phyloP scores from a whole-genome alignment of 805 yeast genomes.

The Starmera caribaea region DNA sequence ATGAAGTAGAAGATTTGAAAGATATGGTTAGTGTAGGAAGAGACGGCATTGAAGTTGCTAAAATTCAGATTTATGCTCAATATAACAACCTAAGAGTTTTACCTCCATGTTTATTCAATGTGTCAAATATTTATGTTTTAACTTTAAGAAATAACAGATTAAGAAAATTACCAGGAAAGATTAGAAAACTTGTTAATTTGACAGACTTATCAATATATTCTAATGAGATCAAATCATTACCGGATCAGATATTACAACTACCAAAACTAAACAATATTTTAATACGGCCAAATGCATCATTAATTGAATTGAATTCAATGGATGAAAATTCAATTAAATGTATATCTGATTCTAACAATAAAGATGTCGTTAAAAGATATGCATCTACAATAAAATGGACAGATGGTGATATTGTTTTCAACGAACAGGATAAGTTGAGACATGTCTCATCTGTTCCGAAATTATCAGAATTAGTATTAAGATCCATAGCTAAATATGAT shows the following conservation, averaged over 20 bases:
- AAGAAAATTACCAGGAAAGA: slow-evolving; percentile 37
- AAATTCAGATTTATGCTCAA: slow-evolving; percentile 38
- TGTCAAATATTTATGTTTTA: slow-evolving; percentile 39
- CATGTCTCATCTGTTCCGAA: slow-evolving; percentile 29
- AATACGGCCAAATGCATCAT: slow-evolving; percentile 45
- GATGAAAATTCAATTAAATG: slow-evolving; percentile 8
- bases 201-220: slow-evolving; percentile 43
- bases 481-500: slow-evolving; percentile 39
- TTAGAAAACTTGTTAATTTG: slow-evolving; percentile 29
- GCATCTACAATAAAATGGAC: slow-evolving; percentile 18
- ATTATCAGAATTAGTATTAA: slow-evolving; percentile 36
- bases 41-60: slow-evolving; percentile 24
- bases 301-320: slow-evolving; percentile 14
- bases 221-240: slow-evolving; percentile 41
- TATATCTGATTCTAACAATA: slow-evolving; percentile 13
- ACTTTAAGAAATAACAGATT: slow-evolving; percentile 42
- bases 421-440: slow-evolving; percentile 12
- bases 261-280: slow-evolving; percentile 33
- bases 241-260: slow-evolving; percentile 42
- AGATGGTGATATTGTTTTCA: slow-evolving; percentile 4
- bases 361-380: slow-evolving; percentile 13
- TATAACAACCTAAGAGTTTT: slow-evolving; percentile 38
- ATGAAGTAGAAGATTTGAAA: slow-evolving; percentile 47
- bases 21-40: slow-evolving; percentile 37
- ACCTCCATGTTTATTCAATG: slow-evolving; percentile 41